Conservation (phyloP, 305 asterid species). For the Fraxinus paxiana region DNA sequence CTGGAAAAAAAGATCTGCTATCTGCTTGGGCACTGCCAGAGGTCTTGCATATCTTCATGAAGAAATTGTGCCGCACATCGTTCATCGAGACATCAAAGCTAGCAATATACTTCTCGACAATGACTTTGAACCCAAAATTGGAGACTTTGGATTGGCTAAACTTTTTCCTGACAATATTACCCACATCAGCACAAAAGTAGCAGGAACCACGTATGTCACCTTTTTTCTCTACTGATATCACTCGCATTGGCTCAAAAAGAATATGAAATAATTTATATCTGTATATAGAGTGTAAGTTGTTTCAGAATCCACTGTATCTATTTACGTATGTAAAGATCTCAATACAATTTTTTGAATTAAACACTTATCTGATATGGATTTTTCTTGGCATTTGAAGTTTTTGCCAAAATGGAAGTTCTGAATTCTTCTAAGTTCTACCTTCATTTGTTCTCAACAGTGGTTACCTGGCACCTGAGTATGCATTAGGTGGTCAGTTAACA, state of each 20-base stretch:
- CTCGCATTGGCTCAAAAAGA: background rate
- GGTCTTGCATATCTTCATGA: constrained; percentile 86
- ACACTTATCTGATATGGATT: background rate
- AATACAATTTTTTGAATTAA: background rate
- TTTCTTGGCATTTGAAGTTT: background rate
- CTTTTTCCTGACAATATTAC: constrained; percentile 85
- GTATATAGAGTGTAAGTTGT: background rate
- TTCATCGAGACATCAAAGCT: constrained; percentile 90
- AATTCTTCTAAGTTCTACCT: constrained; percentile 5
- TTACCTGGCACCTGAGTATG: constrained; percentile 93
- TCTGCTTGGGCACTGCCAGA: constrained; percentile 75
- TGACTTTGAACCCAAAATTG: constrained; percentile 74
- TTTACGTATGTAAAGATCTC: background rate
- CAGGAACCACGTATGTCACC: constrained; percentile 79
- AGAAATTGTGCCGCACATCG: constrained; percentile 70
- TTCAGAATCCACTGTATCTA: background rate
- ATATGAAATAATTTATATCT: background rate
- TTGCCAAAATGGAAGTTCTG: background rate
- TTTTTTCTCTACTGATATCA: constrained; percentile 25
- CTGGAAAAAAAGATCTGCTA: constrained; percentile 64
- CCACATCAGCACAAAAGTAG: constrained; percentile 85
- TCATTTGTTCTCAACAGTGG: constrained; percentile 56
- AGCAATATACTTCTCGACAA: constrained; percentile 73
- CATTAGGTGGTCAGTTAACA: constrained; percentile 78
- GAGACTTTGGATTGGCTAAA: constrained; percentile 92